Conservation (phyloP, 2,329 filamentous ascomycete genomes). For the Beauveria medogensis region DNA sequence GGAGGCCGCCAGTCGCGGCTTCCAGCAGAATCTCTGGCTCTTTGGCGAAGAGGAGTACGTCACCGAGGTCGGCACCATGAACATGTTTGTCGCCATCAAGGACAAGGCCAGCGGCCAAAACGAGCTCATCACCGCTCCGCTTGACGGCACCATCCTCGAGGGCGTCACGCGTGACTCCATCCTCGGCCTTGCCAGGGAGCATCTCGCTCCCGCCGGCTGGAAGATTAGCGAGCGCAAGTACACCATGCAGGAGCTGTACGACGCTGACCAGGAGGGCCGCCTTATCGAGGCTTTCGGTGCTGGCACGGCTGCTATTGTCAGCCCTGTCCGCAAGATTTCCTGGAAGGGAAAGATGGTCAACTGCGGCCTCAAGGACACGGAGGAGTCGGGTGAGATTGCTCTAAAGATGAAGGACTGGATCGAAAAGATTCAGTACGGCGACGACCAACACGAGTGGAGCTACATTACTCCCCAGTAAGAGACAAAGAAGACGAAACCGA, state of each 20-base stretch:
- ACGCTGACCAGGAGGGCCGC: conserved; percentile 75
- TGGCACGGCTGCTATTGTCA: conserved; percentile 90
- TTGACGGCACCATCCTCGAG: conserved; percentile 94
- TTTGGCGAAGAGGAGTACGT: conserved; percentile 94
- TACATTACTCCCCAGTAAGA: conserved; percentile 33
- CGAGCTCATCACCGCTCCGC: conserved; percentile 86
- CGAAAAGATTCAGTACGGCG: conserved; percentile 88
- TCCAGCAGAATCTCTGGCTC: conserved; percentile 97
- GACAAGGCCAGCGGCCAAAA: conserved; percentile 84
- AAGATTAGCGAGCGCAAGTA: conserved; percentile 81
- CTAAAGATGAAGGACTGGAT: conserved; percentile 93
- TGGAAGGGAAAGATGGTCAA: conserved; percentile 77
- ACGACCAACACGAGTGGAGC: conserved; percentile 89
- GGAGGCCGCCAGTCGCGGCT: conserved; percentile 81
- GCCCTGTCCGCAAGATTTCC: conserved; percentile 79
- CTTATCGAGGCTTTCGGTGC: conserved; percentile 89
- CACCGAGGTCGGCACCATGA: conserved; percentile 98
- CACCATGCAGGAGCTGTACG: conserved; percentile 77
- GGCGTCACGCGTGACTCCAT: conserved; percentile 92
- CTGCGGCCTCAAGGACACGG: conserved; percentile 70
- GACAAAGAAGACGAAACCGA: conserved; percentile 11
- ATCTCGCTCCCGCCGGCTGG: conserved; percentile 80
- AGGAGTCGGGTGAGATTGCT: conserved; percentile 85
- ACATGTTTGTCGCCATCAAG: conserved; percentile 82
- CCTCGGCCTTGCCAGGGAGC: conserved; percentile 75